phyloP scores from a whole-genome alignment of 177 flowering plant species.

The Vitis hybrid region DNA sequence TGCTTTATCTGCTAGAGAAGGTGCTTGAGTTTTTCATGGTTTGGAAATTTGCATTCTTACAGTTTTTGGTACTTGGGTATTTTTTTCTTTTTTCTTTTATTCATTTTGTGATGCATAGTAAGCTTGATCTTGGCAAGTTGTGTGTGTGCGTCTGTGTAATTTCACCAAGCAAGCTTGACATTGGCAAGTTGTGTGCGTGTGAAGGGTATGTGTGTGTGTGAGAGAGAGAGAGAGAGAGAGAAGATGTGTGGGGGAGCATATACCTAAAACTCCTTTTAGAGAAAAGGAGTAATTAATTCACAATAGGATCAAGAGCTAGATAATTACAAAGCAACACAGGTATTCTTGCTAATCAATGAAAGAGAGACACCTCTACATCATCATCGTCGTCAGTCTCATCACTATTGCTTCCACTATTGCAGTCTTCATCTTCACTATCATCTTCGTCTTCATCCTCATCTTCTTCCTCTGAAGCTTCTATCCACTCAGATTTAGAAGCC shows the following conservation, averaged over 20 bases:
- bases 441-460: constrained; percentile 77
- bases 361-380: constrained; percentile 41
- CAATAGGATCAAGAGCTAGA: too few species aligned
- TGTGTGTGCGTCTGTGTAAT: too few species aligned
- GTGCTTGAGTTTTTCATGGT: too few species aligned
- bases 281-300: too few species aligned
- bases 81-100: too few species aligned
- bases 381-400: constrained; percentile 51
- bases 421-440: constrained; percentile 44
- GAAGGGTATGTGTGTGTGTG: not conserved
- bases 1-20: too few species aligned
- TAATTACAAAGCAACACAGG: not conserved
- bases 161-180: not conserved
- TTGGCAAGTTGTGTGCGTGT: not conserved
- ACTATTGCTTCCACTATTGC: constrained; percentile 39
- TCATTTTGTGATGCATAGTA: too few species aligned
- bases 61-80: too few species aligned
- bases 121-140: too few species aligned
- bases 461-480: constrained; percentile 85
- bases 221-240: not conserved
- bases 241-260: too few species aligned
- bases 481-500: constrained; percentile 96
- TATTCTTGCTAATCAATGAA: not conserved
- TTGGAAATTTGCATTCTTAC: too few species aligned
- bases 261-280: too few species aligned